These are phyloP conservation scores for Mucor irregularis DNA, from an alignment of 371 early-diverging fungal genomes.

Conservation along the genomic window DNA sequence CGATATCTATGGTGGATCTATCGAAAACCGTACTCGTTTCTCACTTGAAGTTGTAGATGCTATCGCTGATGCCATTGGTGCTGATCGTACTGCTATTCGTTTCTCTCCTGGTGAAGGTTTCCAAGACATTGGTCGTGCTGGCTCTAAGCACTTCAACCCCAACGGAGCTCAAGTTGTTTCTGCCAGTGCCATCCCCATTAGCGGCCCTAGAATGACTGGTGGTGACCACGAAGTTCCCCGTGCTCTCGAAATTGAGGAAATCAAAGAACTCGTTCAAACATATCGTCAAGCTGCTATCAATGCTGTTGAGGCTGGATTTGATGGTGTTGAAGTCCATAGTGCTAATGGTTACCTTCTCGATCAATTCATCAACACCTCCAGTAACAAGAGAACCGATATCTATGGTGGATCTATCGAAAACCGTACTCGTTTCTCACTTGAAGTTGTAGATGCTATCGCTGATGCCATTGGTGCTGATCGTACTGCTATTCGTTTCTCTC, in stretches of 20 bases:
- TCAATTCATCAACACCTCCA: no score
- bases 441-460: constrained; percentile 41
- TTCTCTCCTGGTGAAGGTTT: constrained; percentile 18
- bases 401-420: constrained; percentile 61
- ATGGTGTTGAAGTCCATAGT: no score
- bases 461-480: no score
- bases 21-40: constrained; percentile 73
- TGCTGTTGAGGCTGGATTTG: no score
- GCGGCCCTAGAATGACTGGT: background rate
- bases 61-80: constrained; percentile 42
- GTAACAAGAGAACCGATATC: no score
- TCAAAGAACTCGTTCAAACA: constrained; percentile 33
- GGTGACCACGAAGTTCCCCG: constrained; percentile 6
- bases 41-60: constrained; percentile 54
- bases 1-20: constrained; percentile 67
- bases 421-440: constrained; percentile 47
- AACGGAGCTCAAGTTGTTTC: constrained; percentile 1
- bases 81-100: constrained; percentile 21
- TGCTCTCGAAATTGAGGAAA: constrained; percentile 32
- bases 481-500: no score
- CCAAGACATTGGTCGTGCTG: constrained; percentile 27
- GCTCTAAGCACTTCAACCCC: background rate
- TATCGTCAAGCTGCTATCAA: no score
- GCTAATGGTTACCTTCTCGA: no score
- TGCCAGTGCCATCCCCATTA: constrained; percentile 1